Conservation (phyloP, 257 asterid genomes). For the Plantago ovata region DNA sequence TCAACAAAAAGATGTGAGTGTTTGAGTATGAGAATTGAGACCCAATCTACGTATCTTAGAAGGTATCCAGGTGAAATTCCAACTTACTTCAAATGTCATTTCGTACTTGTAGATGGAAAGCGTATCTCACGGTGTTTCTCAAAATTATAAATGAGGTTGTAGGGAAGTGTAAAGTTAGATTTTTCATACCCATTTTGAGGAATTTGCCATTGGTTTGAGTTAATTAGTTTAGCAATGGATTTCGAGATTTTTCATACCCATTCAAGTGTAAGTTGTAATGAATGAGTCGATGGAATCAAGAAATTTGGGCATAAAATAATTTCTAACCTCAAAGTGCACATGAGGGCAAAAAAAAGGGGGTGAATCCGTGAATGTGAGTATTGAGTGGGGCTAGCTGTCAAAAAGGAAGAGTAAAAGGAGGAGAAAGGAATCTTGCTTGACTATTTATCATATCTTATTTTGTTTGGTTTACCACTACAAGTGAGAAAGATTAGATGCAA, state of each 20-base stretch:
- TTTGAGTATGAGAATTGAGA: conserved; percentile 23
- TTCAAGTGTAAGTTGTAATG: no score
- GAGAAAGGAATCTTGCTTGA: conserved; percentile 60
- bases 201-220: not conserved
- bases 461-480: conserved; percentile 21
- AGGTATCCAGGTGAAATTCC: no score
- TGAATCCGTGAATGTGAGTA: no score
- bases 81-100: no score
- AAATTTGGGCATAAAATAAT: not conserved
- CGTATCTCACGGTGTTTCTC: no score
- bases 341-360: conserved; percentile 35
- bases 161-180: no score
- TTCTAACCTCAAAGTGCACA: conserved; percentile 27
- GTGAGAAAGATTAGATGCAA: conserved; percentile 18
- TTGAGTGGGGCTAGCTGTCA: conserved; percentile 45
- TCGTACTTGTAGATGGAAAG: no score
- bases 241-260: not conserved
- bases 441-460: conserved; percentile 33
- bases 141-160: no score
- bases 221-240: not conserved
- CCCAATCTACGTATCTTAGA: conserved; percentile 17
- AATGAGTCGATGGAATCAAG: conserved; percentile 14
- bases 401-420: conserved; percentile 44
- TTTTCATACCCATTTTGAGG: not conserved
- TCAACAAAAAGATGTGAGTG: conserved; percentile 3